These are phyloP conservation scores for Zasmidium angulare DNA, from an alignment of 2,329 filamentous ascomycete species.

Conservation along the genomic window DNA sequence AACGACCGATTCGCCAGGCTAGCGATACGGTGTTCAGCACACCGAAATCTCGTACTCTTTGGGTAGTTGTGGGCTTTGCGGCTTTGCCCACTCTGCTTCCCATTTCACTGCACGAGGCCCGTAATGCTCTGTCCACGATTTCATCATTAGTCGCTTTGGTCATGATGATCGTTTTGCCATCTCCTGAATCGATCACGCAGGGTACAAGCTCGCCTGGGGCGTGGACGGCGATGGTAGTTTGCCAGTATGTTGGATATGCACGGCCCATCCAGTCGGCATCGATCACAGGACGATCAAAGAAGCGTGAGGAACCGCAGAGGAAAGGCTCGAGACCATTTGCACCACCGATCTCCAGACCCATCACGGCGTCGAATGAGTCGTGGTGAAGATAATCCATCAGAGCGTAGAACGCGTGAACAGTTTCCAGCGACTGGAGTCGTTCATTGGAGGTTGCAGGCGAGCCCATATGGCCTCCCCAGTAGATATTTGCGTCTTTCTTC, in stretches of 20 bases:
- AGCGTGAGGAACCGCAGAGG: constrained; percentile 54
- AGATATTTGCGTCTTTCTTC: constrained; percentile 52
- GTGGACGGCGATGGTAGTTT: constrained; percentile 47
- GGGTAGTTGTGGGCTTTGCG: constrained; percentile 40
- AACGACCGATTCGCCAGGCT: constrained; percentile 58
- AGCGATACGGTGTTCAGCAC: constrained; percentile 46
- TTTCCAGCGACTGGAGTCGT: constrained; percentile 59
- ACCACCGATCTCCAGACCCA: constrained; percentile 67
- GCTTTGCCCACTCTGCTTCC: constrained; percentile 43
- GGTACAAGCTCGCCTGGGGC: constrained; percentile 43
- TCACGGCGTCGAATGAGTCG: constrained; percentile 54
- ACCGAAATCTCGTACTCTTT: constrained; percentile 37
- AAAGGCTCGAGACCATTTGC: constrained; percentile 62
- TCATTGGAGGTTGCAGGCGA: constrained; percentile 62
- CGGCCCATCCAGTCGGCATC: constrained; percentile 50
- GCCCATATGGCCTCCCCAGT: constrained; percentile 58
- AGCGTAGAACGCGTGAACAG: constrained; percentile 40
- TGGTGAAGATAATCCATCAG: constrained; percentile 54
- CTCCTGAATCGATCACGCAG: constrained; percentile 47
- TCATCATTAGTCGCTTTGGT: constrained; percentile 42
- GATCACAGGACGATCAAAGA: constrained; percentile 47
- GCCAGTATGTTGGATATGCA: constrained; percentile 49
- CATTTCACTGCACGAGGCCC: constrained; percentile 41
- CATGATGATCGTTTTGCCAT: constrained; percentile 47
- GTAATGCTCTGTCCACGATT: constrained; percentile 45